Percentiles rank a stretch among this genome's conserved stretches.
Evolutionary conservation across 257 asterid genomes (phyloP).

Genomic region (Salvia miltiorrhiza): DNA sequence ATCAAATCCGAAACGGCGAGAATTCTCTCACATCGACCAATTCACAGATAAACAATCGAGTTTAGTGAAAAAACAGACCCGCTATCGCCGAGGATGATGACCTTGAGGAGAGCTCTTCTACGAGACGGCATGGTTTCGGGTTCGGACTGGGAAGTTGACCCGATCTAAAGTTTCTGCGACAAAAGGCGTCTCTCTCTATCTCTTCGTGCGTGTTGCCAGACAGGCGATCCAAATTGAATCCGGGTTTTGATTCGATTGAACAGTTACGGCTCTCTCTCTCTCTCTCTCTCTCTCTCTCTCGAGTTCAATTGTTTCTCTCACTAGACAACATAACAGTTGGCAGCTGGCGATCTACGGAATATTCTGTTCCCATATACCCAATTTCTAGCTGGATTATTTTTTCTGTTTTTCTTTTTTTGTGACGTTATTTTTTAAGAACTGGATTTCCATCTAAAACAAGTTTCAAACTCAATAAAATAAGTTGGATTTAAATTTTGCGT

Average conservation of each 20-base stretch:
- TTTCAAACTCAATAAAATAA: too few relatives aligned
- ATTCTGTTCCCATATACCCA: conserved; percentile 5
- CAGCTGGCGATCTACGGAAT: conserved; percentile 26
- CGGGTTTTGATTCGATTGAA: conserved; percentile 17
- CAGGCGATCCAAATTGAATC: conserved; percentile 19
- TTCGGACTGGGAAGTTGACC: conserved; percentile 20
- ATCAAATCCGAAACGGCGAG: conserved; percentile 8
- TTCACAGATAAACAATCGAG: conserved; percentile 4
- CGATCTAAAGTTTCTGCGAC: conserved; percentile 15
- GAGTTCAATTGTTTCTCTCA: conserved; percentile 6
- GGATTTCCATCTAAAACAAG: background rate
- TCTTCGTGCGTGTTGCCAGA: background rate
- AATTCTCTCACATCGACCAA: background rate
- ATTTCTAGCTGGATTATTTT: conserved; percentile 12
- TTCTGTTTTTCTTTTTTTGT: background rate
- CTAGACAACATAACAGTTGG: conserved; percentile 22
- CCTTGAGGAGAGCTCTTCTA: conserved; percentile 60
- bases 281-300: conserved; percentile 4
- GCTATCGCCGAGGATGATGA: conserved; percentile 67
- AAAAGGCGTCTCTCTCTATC: background rate
- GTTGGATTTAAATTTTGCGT: too few relatives aligned
- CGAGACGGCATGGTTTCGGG: conserved; percentile 49
- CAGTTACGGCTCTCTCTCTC: background rate
- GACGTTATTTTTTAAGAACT: background rate
- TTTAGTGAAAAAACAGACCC: conserved; percentile 29